Evolutionary conservation across 2,329 filamentous ascomycete genomes (phyloP).

Genomic region (Diaporthe citrichinensis): DNA sequence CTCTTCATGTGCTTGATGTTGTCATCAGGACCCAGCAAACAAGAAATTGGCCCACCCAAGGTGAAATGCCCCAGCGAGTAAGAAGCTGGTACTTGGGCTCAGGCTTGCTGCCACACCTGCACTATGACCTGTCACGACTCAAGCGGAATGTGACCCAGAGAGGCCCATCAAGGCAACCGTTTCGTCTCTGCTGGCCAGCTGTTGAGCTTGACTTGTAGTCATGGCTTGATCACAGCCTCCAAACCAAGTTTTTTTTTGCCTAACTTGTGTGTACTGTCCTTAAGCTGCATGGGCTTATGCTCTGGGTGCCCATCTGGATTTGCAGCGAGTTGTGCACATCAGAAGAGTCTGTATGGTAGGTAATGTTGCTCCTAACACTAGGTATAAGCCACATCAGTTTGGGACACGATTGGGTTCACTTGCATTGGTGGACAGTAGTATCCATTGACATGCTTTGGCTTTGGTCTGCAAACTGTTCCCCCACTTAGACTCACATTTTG

Average conservation of each 20-base stretch:
- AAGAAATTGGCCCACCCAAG: not conserved
- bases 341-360: too few relatives aligned
- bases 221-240: not conserved
- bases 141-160: not conserved
- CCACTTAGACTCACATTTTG: not conserved
- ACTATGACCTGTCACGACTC: slow-evolving; percentile 22
- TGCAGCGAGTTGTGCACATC: too few relatives aligned
- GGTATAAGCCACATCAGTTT: too few relatives aligned
- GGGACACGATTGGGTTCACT: too few relatives aligned
- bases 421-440: not conserved
- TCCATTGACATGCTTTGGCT: too few relatives aligned
- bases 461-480: not conserved
- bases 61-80: not conserved
- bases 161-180: not conserved
- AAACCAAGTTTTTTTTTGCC: too few relatives aligned
- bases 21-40: not conserved
- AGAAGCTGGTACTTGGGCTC: slow-evolving; percentile 9
- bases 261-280: too few relatives aligned
- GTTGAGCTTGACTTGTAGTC: not conserved
- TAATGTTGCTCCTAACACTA: too few relatives aligned
- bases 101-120: not conserved
- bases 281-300: too few relatives aligned
- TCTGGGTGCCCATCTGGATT: too few relatives aligned
- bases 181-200: not conserved
- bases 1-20: not conserved